Evolutionary conservation across 2,329 filamentous ascomycete genomes (phyloP).

Genomic region (Lachnellula suecica): DNA sequence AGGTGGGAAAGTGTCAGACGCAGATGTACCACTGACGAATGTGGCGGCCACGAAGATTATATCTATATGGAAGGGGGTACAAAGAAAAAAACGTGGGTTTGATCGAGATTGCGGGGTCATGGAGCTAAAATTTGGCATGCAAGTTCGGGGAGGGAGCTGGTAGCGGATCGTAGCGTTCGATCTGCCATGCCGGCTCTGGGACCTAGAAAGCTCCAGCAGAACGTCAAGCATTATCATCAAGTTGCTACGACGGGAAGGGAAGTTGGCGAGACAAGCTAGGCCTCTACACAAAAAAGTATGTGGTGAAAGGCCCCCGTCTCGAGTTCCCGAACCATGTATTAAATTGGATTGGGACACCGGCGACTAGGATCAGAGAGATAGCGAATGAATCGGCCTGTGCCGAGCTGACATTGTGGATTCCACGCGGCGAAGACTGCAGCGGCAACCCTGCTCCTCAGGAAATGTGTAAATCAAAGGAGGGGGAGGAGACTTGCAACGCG

Average conservation of each 20-base stretch:
- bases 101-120: conserved; percentile 5
- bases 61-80: too few relatives aligned
- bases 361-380: background rate
- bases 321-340: conserved; percentile 12
- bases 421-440: background rate
- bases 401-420: background rate
- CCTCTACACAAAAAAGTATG: too few relatives aligned
- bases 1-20: background rate
- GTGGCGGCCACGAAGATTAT: too few relatives aligned
- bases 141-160: background rate
- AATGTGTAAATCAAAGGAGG: background rate
- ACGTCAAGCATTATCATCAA: too few relatives aligned
- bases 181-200: background rate
- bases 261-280: too few relatives aligned
- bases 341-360: conserved; percentile 1
- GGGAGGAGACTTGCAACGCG: background rate
- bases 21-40: too few relatives aligned
- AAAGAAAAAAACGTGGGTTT: background rate
- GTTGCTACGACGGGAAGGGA: too few relatives aligned
- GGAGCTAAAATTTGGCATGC: conserved; percentile 2
- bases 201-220: background rate
- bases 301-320: conserved; percentile 7
- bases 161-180: background rate
- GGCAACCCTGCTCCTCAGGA: background rate
- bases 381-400: background rate